Conservation (phyloP, 495 filamentous ascomycete species). For the Neurospora sp. region DNA sequence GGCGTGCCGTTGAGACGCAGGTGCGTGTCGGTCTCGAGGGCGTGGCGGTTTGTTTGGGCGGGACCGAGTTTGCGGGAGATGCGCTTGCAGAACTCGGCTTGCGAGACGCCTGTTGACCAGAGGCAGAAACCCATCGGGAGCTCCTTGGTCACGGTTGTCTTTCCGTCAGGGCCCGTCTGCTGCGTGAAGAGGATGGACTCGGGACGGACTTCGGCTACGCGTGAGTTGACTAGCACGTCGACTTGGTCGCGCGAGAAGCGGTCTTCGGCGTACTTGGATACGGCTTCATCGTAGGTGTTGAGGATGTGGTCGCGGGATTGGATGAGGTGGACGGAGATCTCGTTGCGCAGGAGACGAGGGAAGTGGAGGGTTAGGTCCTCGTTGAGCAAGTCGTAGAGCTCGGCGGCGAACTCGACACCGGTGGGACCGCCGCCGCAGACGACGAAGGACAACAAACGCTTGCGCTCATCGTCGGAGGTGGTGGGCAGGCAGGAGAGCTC, state of each 20-base stretch:
- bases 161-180: conserved; percentile 56
- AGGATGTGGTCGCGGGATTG: conserved; percentile 90
- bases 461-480: conserved; percentile 80
- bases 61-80: conserved; percentile 62
- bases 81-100: conserved; percentile 66
- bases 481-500: conserved; percentile 91
- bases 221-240: conserved; percentile 79
- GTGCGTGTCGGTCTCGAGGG: conserved; percentile 91
- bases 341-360: conserved; percentile 82
- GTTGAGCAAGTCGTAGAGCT: conserved; percentile 91
- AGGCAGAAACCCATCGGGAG: conserved; percentile 94
- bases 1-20: conserved; percentile 86
- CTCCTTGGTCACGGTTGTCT: conserved; percentile 65
- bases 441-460: conserved; percentile 84
- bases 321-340: conserved; percentile 95
- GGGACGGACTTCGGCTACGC: conserved; percentile 76
- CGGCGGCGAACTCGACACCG: conserved; percentile 94
- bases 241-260: conserved; percentile 86
- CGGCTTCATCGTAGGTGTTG: conserved; percentile 94
- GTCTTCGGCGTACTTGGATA: conserved; percentile 86
- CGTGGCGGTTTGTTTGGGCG: conserved; percentile 76
- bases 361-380: conserved; percentile 81
- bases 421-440: conserved; percentile 92
- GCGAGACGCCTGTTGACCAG: conserved; percentile 95
- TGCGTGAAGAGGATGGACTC: conserved; percentile 87